These are phyloP conservation scores for Curvularia eragrostidis DNA, from an alignment of 2,329 filamentous ascomycete genomes.

Conservation along the genomic window DNA sequence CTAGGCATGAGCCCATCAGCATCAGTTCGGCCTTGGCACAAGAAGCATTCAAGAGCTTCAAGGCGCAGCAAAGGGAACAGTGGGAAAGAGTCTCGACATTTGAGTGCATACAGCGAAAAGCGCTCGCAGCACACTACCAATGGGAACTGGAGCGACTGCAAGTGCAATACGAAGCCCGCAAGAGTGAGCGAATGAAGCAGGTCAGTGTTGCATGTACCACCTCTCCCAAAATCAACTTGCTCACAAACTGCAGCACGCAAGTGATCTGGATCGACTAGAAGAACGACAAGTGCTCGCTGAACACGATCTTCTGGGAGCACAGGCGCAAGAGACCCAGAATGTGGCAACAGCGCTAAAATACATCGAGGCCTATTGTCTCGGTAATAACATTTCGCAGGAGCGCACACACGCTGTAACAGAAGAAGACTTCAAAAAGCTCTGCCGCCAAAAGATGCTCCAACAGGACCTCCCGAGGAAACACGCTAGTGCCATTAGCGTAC, in stretches of 20 bases:
- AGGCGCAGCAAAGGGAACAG: conserved; percentile 39
- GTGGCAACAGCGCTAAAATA: conserved; percentile 55
- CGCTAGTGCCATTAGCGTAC: conserved; percentile 55
- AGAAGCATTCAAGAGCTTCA: conserved; percentile 38
- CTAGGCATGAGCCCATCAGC: conserved; percentile 26
- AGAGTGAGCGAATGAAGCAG: conserved; percentile 35
- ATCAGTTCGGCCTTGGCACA: conserved; percentile 33
- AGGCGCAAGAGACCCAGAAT: conserved; percentile 53
- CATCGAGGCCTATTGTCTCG: conserved; percentile 58
- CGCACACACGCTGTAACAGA: conserved; percentile 50
- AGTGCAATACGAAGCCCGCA: conserved; percentile 29
- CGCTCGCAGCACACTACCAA: conserved; percentile 36
- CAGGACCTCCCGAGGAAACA: conserved; percentile 53
- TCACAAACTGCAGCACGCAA: conserved; percentile 44
- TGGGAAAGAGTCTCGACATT: conserved; percentile 41
- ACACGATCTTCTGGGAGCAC: conserved; percentile 51
- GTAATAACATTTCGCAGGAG: conserved; percentile 37
- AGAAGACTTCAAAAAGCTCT: conserved; percentile 53
- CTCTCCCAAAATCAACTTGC: conserved; percentile 19
- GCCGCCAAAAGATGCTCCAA: conserved; percentile 49
- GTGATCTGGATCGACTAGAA: conserved; percentile 52
- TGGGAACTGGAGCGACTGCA: conserved; percentile 31
- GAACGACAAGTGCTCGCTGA: conserved; percentile 55
- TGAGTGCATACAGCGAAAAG: conserved; percentile 43
- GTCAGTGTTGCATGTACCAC: conserved; percentile 25